A percentile compares a stretch with the other conserved stretches of the same genome.
phyloP scores from a whole-genome alignment of 495 filamentous ascomycete genomes.

The Viridothelium virens region DNA sequence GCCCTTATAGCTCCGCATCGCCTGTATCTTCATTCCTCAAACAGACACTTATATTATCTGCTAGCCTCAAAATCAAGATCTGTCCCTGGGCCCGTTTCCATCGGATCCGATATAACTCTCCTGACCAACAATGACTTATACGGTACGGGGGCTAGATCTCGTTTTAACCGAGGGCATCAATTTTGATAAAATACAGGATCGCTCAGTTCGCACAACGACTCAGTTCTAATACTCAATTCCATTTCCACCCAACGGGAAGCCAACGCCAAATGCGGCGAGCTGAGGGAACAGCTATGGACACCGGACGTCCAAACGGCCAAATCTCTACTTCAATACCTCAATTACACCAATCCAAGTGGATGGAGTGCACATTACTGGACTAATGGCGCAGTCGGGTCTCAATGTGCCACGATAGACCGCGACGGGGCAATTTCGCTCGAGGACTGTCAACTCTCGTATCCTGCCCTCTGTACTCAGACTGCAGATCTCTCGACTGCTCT shows the following conservation, averaged over 20 bases:
- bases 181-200: background rate
- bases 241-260: background rate
- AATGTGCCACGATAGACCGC: slow-evolving; percentile 25
- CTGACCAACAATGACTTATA: slow-evolving; percentile 2
- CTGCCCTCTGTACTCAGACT: slow-evolving; percentile 41
- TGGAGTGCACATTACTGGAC: slow-evolving; percentile 37
- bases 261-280: background rate
- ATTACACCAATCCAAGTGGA: slow-evolving; percentile 36
- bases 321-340: slow-evolving; percentile 33
- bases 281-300: slow-evolving; percentile 42
- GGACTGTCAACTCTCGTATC: slow-evolving; percentile 20
- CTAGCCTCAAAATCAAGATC: background rate
- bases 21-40: background rate
- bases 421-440: slow-evolving; percentile 25
- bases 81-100: background rate
- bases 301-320: slow-evolving; percentile 32
- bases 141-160: background rate
- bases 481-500: slow-evolving; percentile 40
- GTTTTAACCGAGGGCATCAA: background rate
- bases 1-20: background rate
- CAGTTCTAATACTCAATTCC: background rate
- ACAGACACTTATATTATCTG: background rate
- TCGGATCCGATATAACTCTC: background rate
- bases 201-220: background rate
- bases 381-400: background rate